Conservation (phyloP, 257 asterid genomes). For the Verbascum thapsus region DNA sequence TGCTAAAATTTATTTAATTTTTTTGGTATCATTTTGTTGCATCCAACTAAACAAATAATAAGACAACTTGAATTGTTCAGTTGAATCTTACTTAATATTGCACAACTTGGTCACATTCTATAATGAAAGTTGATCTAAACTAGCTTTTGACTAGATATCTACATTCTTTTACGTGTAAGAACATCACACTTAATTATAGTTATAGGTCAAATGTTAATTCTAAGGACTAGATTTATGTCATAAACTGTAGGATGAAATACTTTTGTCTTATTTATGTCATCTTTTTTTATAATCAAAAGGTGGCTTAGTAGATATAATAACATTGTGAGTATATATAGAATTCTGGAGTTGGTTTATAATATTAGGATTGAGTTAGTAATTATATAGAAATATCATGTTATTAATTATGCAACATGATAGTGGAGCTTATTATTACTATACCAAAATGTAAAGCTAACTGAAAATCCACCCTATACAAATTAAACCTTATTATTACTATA, state of each 20-base stretch:
- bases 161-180: conserved; percentile 11
- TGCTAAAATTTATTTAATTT: not conserved
- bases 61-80: conserved; percentile 31
- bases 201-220: conserved; percentile 16
- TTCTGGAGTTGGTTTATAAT: no score
- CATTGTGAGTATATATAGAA: no score
- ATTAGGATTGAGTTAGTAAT: no score
- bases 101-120: conserved; percentile 39
- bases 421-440: no score
- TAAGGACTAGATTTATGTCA: conserved; percentile 3
- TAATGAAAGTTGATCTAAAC: conserved; percentile 29
- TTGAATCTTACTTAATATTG: conserved; percentile 51
- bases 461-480: no score
- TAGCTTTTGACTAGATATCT: conserved; percentile 40
- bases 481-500: no score
- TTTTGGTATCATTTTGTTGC: conserved; percentile 28
- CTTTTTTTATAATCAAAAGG: not conserved
- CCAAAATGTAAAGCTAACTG: no score
- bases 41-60: conserved; percentile 38
- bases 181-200: not conserved
- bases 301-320: no score
- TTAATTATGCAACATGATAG: no score
- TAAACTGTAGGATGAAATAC: not conserved
- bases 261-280: not conserved
- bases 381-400: no score